Evolutionary conservation across 2,329 filamentous ascomycete species (phyloP).

Genomic region (Trichophyton equinum): DNA sequence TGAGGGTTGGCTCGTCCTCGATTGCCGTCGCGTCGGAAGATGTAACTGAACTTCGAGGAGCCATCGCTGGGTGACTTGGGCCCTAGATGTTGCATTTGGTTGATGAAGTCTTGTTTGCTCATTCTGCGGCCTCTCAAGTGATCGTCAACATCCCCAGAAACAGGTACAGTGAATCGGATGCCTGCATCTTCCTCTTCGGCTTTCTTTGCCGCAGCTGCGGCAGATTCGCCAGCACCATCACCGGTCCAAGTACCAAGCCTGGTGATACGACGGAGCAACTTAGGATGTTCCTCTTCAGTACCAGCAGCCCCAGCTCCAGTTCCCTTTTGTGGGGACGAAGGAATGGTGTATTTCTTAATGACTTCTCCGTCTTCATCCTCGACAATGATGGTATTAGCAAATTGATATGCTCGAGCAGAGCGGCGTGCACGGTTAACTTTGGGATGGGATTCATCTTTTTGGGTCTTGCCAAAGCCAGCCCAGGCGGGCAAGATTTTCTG

Average conservation of each 20-base stretch:
- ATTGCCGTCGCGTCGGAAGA: slow-evolving; percentile 8
- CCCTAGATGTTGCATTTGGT: slow-evolving; percentile 48
- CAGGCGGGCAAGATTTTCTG: slow-evolving; percentile 30
- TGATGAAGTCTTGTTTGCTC: slow-evolving; percentile 53
- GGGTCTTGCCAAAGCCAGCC: slow-evolving; percentile 30
- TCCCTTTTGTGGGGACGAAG: slow-evolving; percentile 23
- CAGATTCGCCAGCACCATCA: slow-evolving; percentile 25
- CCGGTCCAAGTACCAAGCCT: slow-evolving; percentile 52
- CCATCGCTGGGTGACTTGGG: slow-evolving; percentile 43
- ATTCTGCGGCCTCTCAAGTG: slow-evolving; percentile 44
- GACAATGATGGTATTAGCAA: slow-evolving; percentile 58
- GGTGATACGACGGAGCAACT: slow-evolving; percentile 39
- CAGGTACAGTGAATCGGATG: slow-evolving; percentile 50
- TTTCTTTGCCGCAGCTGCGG: slow-evolving; percentile 16
- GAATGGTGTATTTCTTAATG: slow-evolving; percentile 56
- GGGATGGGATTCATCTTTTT: slow-evolving; percentile 15
- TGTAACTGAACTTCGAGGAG: slow-evolving; percentile 20
- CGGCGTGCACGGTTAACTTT: slow-evolving; percentile 30
- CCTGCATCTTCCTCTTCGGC: slow-evolving; percentile 36
- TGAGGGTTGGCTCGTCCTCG: slow-evolving; percentile 5
- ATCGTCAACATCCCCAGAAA: slow-evolving; percentile 28
- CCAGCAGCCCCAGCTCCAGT: slow-evolving; percentile 21
- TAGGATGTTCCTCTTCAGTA: slow-evolving; percentile 25
- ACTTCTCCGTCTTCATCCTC: slow-evolving; percentile 58
- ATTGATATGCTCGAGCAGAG: slow-evolving; percentile 54